phyloP scores from a whole-genome alignment of 2,329 filamentous ascomycete genomes.

The Aspergillus fumigatus region DNA sequence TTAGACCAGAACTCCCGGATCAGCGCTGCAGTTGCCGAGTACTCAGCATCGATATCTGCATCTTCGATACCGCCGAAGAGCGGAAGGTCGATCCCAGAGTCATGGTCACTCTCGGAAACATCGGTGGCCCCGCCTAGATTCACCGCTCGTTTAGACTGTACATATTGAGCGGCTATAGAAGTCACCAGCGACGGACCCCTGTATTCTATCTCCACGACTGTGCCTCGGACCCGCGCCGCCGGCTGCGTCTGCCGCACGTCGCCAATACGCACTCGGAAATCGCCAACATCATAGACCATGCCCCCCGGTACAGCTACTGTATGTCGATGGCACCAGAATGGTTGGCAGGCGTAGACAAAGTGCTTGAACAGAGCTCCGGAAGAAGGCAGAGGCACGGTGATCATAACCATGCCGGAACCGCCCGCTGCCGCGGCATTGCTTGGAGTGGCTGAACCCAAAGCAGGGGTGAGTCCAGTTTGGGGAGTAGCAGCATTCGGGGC shows the following conservation, averaged over 20 bases:
- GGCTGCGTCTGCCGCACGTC: conserved; percentile 41
- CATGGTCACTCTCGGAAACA: conserved; percentile 12
- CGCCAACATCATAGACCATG: conserved; percentile 39
- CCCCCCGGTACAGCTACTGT: conserved; percentile 34
- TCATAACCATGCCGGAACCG: conserved; percentile 32
- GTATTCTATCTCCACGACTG: conserved; percentile 44
- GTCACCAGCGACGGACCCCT: conserved; percentile 33
- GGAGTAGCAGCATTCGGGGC: conserved; percentile 4
- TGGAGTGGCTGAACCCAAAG: conserved; percentile 1
- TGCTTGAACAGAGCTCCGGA: conserved; percentile 36
- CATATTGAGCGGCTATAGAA: conserved; percentile 14
- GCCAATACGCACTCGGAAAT: conserved; percentile 41
- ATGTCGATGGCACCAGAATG: conserved; percentile 41
- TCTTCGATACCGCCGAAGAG: conserved; percentile 29
- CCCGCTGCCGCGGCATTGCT: conserved; percentile 1
- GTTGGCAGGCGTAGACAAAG: conserved; percentile 38
- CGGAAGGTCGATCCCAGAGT: conserved; percentile 24
- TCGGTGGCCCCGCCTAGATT: not conserved
- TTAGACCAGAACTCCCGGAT: conserved; percentile 41
- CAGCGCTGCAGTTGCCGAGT: conserved; percentile 28
- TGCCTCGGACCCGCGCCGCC: conserved; percentile 34
- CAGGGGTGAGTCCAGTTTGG: not conserved
- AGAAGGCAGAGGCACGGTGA: conserved; percentile 33
- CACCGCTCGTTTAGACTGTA: conserved; percentile 1
- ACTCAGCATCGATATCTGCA: conserved; percentile 36